Evolutionary conservation across 305 asterid species (phyloP), one percentile per base, ranked within the genome.

Genomic region (Fraxinus velutina): DNA sequence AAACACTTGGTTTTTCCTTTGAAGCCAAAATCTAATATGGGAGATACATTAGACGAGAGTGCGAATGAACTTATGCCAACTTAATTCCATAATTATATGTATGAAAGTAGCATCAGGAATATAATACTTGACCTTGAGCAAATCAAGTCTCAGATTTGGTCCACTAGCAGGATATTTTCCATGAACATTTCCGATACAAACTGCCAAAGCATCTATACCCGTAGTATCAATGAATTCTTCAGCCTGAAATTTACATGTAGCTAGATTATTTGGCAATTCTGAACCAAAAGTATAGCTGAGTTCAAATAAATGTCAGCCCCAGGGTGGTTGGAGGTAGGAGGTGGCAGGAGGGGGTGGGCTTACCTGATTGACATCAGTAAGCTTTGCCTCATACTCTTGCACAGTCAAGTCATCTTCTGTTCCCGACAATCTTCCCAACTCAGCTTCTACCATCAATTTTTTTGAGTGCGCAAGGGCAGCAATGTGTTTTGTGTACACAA

Each of bases 361-460:
- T 77, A 94, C 98, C 99, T 93, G 97, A 79, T 86, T 86, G 83
- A 93, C 89, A 87, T 94, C 97, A 47, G 99, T 95, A 78, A 95
- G 90, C 89, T 85, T 89, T 50, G 96, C 97, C 90, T 93, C 95
- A 76, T 95, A 95, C 85, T 95, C 97, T 88, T 92, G 93, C 70
- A 95, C 94, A 0, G 97, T 94, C 86, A 92, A 87, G 85, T 88
- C 99, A 81, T 95, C 98, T 88, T 95, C 99, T 57, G 97, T 94
- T 82, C 99, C 99, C 4, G 99, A 92, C 83, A 95, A 88, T 88
- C 99, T 94, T 89, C 99, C 99, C 88, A 95, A 82, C 90, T 95
- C 99, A 88, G 98, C 98, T 89, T 95, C 99, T 57, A 95, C 97
- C 90, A 89, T 76, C 85, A 93, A 60, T 76, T 87, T 84, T 77